These are phyloP conservation scores for Royoungia palumana DNA, from an alignment of 768 basidiomycete genomes.

Conservation along the genomic window DNA sequence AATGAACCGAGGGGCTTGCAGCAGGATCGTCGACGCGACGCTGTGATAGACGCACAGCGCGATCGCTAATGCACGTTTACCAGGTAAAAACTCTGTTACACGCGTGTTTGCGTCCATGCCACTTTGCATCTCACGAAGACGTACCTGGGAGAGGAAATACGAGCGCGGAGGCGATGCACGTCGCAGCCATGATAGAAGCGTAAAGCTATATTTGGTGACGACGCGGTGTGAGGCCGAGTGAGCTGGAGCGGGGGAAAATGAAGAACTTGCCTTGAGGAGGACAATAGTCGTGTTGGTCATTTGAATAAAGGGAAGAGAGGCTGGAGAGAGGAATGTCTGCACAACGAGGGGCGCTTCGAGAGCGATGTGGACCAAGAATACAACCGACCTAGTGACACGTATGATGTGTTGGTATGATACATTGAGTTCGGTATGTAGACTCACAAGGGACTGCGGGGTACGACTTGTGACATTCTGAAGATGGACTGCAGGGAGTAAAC, in stretches of 20 bases:
- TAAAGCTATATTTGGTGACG: slow-evolving; percentile 50
- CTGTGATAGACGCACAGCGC: slow-evolving; percentile 75
- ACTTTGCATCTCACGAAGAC: slow-evolving; percentile 16
- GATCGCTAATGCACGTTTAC: slow-evolving; percentile 80
- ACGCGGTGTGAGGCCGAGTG: no score
- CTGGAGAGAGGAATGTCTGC: slow-evolving; percentile 67
- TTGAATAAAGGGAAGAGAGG: slow-evolving; percentile 67
- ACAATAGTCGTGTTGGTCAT: slow-evolving; percentile 80
- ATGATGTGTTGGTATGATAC: not conserved
- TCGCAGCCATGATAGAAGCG: slow-evolving; percentile 55
- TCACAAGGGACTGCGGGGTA: slow-evolving; percentile 41
- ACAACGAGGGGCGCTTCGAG: slow-evolving; percentile 75
- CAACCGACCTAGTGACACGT: slow-evolving; percentile 43
- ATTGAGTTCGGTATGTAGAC: slow-evolving; percentile 8
- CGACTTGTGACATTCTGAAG: slow-evolving; percentile 16
- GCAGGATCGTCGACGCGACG: slow-evolving; percentile 68
- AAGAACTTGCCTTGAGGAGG: slow-evolving; percentile 56
- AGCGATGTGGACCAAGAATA: slow-evolving; percentile 79
- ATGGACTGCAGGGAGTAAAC: not conserved
- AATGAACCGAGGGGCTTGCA: slow-evolving; percentile 75
- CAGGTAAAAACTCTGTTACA: slow-evolving; percentile 69
- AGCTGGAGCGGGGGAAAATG: slow-evolving; percentile 5
- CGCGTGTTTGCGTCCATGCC: not conserved
- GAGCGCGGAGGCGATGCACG: slow-evolving; percentile 62
- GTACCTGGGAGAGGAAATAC: slow-evolving; percentile 69